A percentile compares a stretch with the other conserved stretches of the same genome.
phyloP scores from a whole-genome alignment of 2,329 filamentous ascomycete species.

The Coniochaeta sp. region DNA sequence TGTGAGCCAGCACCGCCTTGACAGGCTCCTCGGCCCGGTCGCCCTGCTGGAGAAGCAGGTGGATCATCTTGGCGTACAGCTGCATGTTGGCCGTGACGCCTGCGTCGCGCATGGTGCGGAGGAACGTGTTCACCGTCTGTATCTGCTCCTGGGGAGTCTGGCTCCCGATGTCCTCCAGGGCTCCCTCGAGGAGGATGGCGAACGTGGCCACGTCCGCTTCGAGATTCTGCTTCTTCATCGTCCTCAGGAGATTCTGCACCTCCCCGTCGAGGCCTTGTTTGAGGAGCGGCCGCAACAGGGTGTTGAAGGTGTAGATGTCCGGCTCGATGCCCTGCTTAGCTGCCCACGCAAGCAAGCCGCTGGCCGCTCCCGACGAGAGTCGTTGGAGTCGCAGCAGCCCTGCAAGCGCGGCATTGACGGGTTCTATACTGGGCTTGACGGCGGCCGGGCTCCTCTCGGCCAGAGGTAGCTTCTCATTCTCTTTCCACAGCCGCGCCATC shows the following conservation, averaged over 20 bases:
- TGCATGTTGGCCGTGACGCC: slow-evolving; percentile 53
- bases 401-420: slow-evolving; percentile 64
- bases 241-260: slow-evolving; percentile 42
- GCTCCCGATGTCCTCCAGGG: slow-evolving; percentile 33
- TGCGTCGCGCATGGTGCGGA: slow-evolving; percentile 48
- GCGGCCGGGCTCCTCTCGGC: slow-evolving; percentile 22
- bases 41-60: slow-evolving; percentile 46
- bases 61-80: slow-evolving; percentile 63
- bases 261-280: slow-evolving; percentile 37
- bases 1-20: slow-evolving; percentile 53
- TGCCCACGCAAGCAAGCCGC: slow-evolving; percentile 52
- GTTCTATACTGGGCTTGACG: slow-evolving; percentile 52
- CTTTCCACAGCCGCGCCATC: slow-evolving; percentile 55
- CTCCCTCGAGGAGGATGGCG: slow-evolving; percentile 60
- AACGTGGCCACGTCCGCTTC: slow-evolving; percentile 62
- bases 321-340: slow-evolving; percentile 45
- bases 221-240: slow-evolving; percentile 51
- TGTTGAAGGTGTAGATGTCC: slow-evolving; percentile 59
- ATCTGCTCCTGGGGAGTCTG: slow-evolving; percentile 40
- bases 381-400: slow-evolving; percentile 47
- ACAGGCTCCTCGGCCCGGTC: slow-evolving; percentile 40
- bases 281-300: slow-evolving; percentile 55
- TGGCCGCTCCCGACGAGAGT: slow-evolving; percentile 32
- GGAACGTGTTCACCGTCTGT: slow-evolving; percentile 41
- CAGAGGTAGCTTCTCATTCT: slow-evolving; percentile 20